Percentiles rank a stretch among this genome's conserved stretches.
phyloP scores from a whole-genome alignment of 1,284 basidiomycete genomes.

The Phellopilus nigrolimitatus region DNA sequence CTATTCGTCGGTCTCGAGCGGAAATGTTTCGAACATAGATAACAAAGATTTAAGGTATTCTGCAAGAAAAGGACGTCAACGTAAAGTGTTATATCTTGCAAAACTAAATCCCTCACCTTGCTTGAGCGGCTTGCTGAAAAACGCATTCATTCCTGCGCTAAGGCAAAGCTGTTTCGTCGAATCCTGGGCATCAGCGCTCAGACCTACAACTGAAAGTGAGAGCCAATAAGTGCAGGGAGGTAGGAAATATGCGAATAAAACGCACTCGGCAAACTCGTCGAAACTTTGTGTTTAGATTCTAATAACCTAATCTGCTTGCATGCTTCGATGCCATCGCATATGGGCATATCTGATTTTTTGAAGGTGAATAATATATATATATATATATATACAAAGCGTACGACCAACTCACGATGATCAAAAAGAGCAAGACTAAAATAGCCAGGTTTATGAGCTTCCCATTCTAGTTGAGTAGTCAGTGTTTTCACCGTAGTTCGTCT shows the following conservation, averaged over 20 bases:
- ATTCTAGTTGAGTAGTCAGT: slow-evolving; percentile 37
- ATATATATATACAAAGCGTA: slow-evolving; percentile 1
- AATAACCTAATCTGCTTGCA: slow-evolving; percentile 55
- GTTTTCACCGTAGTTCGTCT: not conserved
- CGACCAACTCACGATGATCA: slow-evolving; percentile 54
- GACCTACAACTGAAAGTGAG: slow-evolving; percentile 49
- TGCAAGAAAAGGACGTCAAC: slow-evolving; percentile 22
- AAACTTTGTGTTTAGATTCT: slow-evolving; percentile 50
- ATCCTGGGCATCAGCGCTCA: slow-evolving; percentile 70
- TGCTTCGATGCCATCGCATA: slow-evolving; percentile 70
- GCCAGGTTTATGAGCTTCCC: slow-evolving; percentile 61
- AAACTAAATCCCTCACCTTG: slow-evolving; percentile 40
- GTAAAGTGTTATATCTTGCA: not conserved
- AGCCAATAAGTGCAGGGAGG: slow-evolving; percentile 9
- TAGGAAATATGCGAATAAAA: slow-evolving; percentile 8
- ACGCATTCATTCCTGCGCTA: slow-evolving; percentile 69
- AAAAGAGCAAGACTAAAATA: slow-evolving; percentile 65
- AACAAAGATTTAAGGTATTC: slow-evolving; percentile 43
- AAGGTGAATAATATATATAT: slow-evolving; percentile 1
- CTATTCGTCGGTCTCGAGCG: too few relatives aligned
- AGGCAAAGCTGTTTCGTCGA: slow-evolving; percentile 68
- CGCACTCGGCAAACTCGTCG: slow-evolving; percentile 52
- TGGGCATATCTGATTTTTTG: slow-evolving; percentile 71
- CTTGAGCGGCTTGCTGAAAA: slow-evolving; percentile 64
- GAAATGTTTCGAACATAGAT: slow-evolving; percentile 40